These are phyloP conservation scores for Leptographium lundbergii DNA, from an alignment of 2,329 filamentous ascomycete genomes.

Conservation along the genomic window DNA sequence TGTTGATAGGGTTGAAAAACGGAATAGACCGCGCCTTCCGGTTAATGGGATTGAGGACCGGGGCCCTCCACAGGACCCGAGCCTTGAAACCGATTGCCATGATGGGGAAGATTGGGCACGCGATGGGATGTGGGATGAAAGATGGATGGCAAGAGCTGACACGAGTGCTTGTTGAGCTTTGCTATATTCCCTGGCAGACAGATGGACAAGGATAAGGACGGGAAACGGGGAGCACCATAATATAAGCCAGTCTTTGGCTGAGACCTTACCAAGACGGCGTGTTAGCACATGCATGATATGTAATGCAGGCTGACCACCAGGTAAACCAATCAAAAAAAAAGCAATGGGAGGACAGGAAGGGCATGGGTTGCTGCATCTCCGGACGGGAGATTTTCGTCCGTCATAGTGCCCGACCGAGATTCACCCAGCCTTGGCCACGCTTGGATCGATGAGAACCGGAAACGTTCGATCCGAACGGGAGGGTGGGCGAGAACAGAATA, in stretches of 20 bases:
- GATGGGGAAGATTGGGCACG: not conserved
- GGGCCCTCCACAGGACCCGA: conserved; percentile 36
- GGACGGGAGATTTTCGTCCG: not conserved
- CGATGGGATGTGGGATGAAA: not conserved
- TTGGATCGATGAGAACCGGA: not conserved
- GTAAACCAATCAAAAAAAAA: not conserved
- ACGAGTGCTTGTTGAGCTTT: not conserved
- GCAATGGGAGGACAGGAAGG: not conserved
- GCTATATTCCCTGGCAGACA: not conserved
- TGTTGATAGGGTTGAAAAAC: conserved; percentile 61
- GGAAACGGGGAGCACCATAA: not conserved
- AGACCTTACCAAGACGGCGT: not conserved
- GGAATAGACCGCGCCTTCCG: conserved; percentile 72
- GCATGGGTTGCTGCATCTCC: not conserved
- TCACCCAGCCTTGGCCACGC: not conserved
- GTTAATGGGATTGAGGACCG: conserved; percentile 73
- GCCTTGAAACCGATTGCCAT: conserved; percentile 18
- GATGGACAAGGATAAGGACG: not conserved
- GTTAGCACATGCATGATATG: not conserved
- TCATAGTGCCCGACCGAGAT: not conserved
- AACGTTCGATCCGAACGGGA: not conserved
- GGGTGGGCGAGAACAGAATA: not conserved
- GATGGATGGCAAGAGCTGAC: not conserved
- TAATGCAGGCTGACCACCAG: not conserved
- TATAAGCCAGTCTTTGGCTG: not conserved